A percentile compares a stretch with the other conserved stretches of the same genome.
Evolutionary conservation across 108 stramenopile species (phyloP).

Genomic region (Nitzschia sp.): DNA sequence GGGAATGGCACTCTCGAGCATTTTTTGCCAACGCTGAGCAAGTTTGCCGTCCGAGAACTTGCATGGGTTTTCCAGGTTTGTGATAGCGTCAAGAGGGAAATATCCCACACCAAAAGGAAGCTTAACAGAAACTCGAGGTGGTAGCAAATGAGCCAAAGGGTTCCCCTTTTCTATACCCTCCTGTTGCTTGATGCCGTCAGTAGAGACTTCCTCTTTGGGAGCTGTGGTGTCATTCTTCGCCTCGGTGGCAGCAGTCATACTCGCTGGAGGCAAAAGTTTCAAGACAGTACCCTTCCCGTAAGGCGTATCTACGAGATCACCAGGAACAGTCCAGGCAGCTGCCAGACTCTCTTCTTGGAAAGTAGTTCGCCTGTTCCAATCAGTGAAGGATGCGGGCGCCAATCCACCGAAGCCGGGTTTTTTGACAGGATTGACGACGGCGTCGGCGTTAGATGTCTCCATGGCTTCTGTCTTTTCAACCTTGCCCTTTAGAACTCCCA

Average conservation of each 20-base stretch:
- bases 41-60: slow-evolving; percentile 52
- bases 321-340: slow-evolving; percentile 73
- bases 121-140: slow-evolving; percentile 46
- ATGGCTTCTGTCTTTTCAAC: slow-evolving; percentile 30
- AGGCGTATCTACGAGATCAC: slow-evolving; percentile 71
- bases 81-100: slow-evolving; percentile 35
- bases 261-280: slow-evolving; percentile 34
- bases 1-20: slow-evolving; percentile 54
- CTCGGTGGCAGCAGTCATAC: slow-evolving; percentile 34
- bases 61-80: slow-evolving; percentile 34
- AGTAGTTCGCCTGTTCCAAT: slow-evolving; percentile 37
- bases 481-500: slow-evolving; percentile 49
- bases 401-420: slow-evolving; percentile 63
- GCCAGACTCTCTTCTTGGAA: slow-evolving; percentile 35
- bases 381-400: slow-evolving; percentile 25
- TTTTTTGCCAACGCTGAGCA: slow-evolving; percentile 60
- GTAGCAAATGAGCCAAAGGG: slow-evolving; percentile 20
- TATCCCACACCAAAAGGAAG: slow-evolving; percentile 57
- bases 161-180: background rate
- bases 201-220: background rate
- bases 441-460: background rate
- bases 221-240: background rate
- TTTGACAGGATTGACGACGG: slow-evolving; percentile 2
- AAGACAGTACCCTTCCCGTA: slow-evolving; percentile 67
- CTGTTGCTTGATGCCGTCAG: background rate